phyloP scores from a whole-genome alignment of 176 grass and related monocot genomes.

The Zizania latifolia region DNA sequence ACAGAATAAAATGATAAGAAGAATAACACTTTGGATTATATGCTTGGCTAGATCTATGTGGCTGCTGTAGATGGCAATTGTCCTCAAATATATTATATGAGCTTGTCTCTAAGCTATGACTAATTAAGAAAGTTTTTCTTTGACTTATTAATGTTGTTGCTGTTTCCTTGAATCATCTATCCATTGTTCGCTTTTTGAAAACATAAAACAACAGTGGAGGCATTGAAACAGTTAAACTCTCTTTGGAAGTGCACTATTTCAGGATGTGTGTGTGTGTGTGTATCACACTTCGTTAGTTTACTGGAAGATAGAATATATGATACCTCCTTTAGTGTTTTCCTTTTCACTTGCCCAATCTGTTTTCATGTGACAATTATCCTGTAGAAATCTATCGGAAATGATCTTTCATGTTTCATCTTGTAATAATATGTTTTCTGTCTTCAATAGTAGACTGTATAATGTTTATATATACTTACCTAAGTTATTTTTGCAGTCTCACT shows the following conservation, averaged over 20 bases:
- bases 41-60: neutral
- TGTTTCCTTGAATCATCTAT: neutral
- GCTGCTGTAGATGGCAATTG: neutral
- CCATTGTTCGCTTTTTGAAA: neutral
- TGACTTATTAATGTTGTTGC: neutral
- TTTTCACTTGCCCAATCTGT: neutral
- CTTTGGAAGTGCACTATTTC: neutral
- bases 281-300: neutral
- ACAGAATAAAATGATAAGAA: neutral
- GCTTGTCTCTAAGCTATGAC: neutral
- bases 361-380: neutral
- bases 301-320: neutral
- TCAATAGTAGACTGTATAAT: neutral
- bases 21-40: neutral
- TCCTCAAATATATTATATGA: neutral
- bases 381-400: neutral
- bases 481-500: neutral
- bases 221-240: neutral
- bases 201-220: neutral
- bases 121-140: neutral
- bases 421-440: neutral
- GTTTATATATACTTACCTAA: neutral
- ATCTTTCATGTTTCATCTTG: neutral
- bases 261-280: neutral
- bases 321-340: neutral